Evolutionary conservation across 176 grass and related monocot genomes (phyloP), one percentile per base, ranked within the genome.

Genomic region (Luzula sylvatica): DNA sequence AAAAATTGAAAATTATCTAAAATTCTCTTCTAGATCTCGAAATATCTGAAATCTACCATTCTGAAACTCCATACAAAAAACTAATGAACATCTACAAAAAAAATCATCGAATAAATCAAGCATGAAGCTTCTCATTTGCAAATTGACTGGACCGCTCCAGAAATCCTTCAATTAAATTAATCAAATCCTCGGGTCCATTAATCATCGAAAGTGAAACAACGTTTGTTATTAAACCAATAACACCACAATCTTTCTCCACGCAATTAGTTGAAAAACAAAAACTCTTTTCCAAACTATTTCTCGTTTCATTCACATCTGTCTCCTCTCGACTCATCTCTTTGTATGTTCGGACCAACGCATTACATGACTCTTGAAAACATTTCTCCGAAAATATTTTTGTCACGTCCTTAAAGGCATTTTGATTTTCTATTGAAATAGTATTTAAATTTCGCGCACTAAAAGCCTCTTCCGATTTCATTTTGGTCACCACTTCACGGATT

Each of bases 341-440:
- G 61, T 96, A 96, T 41, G 67, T 30, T 57, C 50, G 50, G 22
- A 67, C 57, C 50, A 96, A 26, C 42, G 74, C 42, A 38, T 66
- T 30, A 11, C 3, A 79, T 41, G 88, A 70, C 58, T 76, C 79
- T 52, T 68, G 79, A 57, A 96, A 96, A 49, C 61, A 65, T 23
- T 76, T 52, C 7, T 82, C 90, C 69, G 75, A 50, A 30, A 96
- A 69, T 70, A 81, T 75, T 65, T 78, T 75, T 65, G 55, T 58
- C 51, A 88, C 23, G 79, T 82, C 72, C 15, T 73, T 79, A 65
- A 96, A 88, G 66, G 80, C 84, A 68, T 17, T 75, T 15, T 7
- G 71, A 70, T 96, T 96, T 72, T 86, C 67, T 27, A 59, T 46
- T 0, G 84, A 89, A 53, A 87, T 72, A 23, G 14, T 78, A 65